Evolutionary conservation across 2,329 filamentous ascomycete species (phyloP).

Genomic region (Aspergillus bombycis): DNA sequence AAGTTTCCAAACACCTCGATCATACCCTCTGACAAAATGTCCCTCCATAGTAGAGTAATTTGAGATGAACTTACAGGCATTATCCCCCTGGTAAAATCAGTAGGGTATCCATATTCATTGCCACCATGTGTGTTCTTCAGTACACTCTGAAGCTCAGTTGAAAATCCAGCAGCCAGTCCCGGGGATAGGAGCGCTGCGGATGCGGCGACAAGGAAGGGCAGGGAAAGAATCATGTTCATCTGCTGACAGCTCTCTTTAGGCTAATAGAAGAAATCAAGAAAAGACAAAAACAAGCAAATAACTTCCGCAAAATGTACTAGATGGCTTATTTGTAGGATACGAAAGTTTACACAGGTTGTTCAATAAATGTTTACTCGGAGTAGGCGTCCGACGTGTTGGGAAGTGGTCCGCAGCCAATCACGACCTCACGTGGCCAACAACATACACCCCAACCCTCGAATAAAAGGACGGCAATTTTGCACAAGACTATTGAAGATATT

Average conservation of each 20-base stretch:
- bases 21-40: background rate
- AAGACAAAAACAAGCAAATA: background rate
- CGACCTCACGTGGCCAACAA: slow-evolving; percentile 19
- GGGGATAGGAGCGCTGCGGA: slow-evolving; percentile 29
- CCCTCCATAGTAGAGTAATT: background rate
- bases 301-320: background rate
- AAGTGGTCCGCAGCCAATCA: slow-evolving; percentile 16
- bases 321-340: background rate
- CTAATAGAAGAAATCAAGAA: background rate
- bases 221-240: slow-evolving; percentile 13
- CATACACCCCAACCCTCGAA: background rate
- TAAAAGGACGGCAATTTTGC: background rate
- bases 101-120: slow-evolving; percentile 61
- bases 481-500: background rate
- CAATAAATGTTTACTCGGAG: slow-evolving; percentile 5
- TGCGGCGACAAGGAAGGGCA: slow-evolving; percentile 22
- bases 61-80: slow-evolving; percentile 51
- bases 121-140: slow-evolving; percentile 57
- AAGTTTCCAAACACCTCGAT: background rate
- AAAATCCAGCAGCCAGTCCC: slow-evolving; percentile 34
- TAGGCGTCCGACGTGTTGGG: background rate
- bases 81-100: slow-evolving; percentile 63
- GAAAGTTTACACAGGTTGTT: background rate
- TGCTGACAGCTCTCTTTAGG: background rate
- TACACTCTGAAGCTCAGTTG: slow-evolving; percentile 57